Evolutionary conservation across 1,284 basidiomycete genomes (phyloP), one percentile per base, ranked within the genome.

Genomic region (Waitea zeae): DNA sequence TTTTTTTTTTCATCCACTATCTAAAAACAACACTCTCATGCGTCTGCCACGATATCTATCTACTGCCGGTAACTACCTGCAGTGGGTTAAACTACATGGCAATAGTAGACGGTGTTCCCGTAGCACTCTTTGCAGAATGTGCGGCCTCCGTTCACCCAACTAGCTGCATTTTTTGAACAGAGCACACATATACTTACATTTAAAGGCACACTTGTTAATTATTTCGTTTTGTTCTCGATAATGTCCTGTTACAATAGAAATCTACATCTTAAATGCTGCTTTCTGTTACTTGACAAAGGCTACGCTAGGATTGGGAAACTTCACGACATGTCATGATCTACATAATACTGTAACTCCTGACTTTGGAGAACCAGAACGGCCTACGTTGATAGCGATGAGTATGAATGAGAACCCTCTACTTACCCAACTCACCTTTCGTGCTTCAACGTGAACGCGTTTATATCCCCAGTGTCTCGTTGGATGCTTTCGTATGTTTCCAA

Each of bases 351-450:
- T 30, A 30, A 14, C 29, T 30, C 14, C 29, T 11, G 15, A 30
- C 29, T 14, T 30, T 30, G 14, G 9, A 11, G 15, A 30, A 30
- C 29, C 29, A 30, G 29, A 30, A 30, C 6, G 29, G 29, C n/a
- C 22, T 26, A 26, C n/a, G n/a, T 26, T n/a, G n/a, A n/a, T 7
- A 7, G 22, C 7, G 22, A 26, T 26, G 22, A 26, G 22, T n/a
- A 26, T 26, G n/a, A 7, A n/a, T n/a, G 22, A n/a, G n/a, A n/a
- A 26, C 22, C 7, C 22, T 7, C 7, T n/a, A 26, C 22, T 7
- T 26, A 95, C 73, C 83, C 89, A 52, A 88, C 95, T 17, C 87
- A 74, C 40, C 84, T 66, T 50, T 89, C 83, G 46, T 90, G 76
- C 49, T 81, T 84, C 44, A 92, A 58, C 5, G 70, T 62, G 31